These are phyloP conservation scores for Gleditsia sinensis DNA, from an alignment of 306 rosid species.

Conservation along the genomic window DNA sequence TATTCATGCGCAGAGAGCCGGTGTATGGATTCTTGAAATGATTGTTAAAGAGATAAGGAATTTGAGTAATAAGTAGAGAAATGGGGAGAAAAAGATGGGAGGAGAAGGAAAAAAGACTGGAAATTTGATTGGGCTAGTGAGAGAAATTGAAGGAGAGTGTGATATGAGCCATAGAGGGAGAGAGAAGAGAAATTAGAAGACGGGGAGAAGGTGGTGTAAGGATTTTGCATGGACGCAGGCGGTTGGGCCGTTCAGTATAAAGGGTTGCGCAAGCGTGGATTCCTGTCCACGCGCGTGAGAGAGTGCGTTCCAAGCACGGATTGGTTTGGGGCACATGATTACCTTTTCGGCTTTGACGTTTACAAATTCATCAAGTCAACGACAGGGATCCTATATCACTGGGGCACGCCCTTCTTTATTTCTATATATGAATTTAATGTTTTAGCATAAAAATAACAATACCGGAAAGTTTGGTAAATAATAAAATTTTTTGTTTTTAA, in stretches of 20 bases:
- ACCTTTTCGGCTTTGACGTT: background rate
- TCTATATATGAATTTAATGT: no score
- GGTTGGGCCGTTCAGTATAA: constrained; percentile 52
- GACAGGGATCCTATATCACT: constrained; percentile 10
- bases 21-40: background rate
- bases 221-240: constrained; percentile 60
- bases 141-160: constrained; percentile 32
- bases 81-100: constrained; percentile 7
- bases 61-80: background rate
- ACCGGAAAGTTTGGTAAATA: no score
- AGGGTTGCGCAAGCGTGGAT: background rate
- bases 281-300: constrained; percentile 27
- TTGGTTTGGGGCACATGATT: background rate
- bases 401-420: background rate
- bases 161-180: constrained; percentile 13
- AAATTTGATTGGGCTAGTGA: constrained; percentile 30
- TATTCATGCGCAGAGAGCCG: constrained; percentile 1
- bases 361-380: background rate
- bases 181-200: background rate
- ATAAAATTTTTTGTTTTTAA: no score
- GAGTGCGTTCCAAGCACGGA: constrained; percentile 31
- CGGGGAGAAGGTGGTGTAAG: constrained; percentile 30
- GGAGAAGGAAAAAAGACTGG: background rate
- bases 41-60: background rate
- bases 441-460: no score